Conservation (phyloP, 2,329 filamentous ascomycete genomes). For the Arthrinium phaeospermum region DNA sequence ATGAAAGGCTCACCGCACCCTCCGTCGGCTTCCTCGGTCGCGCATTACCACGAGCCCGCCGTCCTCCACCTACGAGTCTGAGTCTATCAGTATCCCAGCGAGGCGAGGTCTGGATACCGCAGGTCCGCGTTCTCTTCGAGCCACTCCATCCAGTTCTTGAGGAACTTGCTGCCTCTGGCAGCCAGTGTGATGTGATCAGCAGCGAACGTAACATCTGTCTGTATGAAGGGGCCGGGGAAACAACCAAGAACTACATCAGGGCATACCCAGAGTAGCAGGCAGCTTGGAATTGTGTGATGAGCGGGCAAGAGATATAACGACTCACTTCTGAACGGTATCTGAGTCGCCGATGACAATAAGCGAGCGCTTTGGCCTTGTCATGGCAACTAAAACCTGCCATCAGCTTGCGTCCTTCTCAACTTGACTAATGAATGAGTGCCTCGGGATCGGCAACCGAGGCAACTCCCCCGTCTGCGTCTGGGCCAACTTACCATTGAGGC, state of each 20-base stretch:
- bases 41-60: not conserved
- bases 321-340: constrained; percentile 88
- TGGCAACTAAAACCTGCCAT: constrained; percentile 71
- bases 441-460: not conserved
- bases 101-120: constrained; percentile 76
- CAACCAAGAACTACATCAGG: constrained; percentile 6
- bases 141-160: constrained; percentile 90
- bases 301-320: constrained; percentile 33
- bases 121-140: constrained; percentile 90
- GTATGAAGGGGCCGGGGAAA: not conserved
- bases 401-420: constrained; percentile 29
- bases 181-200: constrained; percentile 20
- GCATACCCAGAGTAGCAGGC: constrained; percentile 19
- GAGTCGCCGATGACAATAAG: constrained; percentile 92
- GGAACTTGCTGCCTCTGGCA: constrained; percentile 78
- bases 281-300: constrained; percentile 2
- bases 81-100: constrained; percentile 32
- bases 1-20: constrained; percentile 11
- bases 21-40: constrained; percentile 2
- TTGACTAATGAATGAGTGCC: not conserved
- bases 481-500: constrained; percentile 80
- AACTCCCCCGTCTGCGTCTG: not conserved
- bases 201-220: constrained; percentile 27
- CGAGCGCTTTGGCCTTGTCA: constrained; percentile 92
- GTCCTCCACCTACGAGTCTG: not conserved